Evolutionary conservation across 257 asterid species (phyloP), one percentile per base, ranked within the genome.

Genomic region (Capsicum pubescens): DNA sequence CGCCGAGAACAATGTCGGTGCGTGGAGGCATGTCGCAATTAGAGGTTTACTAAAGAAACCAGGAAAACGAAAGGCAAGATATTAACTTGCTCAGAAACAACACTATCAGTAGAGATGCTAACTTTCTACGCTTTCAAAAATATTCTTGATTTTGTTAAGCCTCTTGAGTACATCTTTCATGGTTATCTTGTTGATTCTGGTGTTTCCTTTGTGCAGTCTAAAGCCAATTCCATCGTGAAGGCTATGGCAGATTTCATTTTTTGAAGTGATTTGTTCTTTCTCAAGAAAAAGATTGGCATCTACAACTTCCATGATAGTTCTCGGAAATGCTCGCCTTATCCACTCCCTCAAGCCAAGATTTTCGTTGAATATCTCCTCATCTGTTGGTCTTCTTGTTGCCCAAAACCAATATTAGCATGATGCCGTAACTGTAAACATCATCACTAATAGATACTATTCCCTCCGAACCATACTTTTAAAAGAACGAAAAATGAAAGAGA

Each of bases 371-470:
- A 26, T 26, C 17, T 64, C 2, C 10, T 64, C 70, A 63, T 10
- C 44, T 0, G 71, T 64, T 64, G 71, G 71, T 7, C 44, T 64
- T 64, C 71, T 64, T 26, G 32, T 56, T 1, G 91, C 77, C 77
- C n/a, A 80, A 86, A 79, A 88, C 83, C 83, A 86, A 89, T 13
- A 88, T 80, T 66, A 84, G 19, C 86, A 86, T 54, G 13, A 88
- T 84, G 32, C 91, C 91, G 3, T 82, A 88, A 32, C 91, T 88
- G 21, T 82, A 88, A 71, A 84, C 85, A 63, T 88, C 89, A 1
- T 89, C 87, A 2, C 39, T 78, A 6, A 84, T 74, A 0, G 89
- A 88, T 36, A 86, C 86, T 57, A 48, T 86, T 8, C 91, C 91
- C 58, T 64, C 71, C 0, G 46, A 64, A n/a, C 71, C 44, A 2